phyloP scores from a whole-genome alignment of 495 filamentous ascomycete genomes.

The Xylaria intraflava region DNA sequence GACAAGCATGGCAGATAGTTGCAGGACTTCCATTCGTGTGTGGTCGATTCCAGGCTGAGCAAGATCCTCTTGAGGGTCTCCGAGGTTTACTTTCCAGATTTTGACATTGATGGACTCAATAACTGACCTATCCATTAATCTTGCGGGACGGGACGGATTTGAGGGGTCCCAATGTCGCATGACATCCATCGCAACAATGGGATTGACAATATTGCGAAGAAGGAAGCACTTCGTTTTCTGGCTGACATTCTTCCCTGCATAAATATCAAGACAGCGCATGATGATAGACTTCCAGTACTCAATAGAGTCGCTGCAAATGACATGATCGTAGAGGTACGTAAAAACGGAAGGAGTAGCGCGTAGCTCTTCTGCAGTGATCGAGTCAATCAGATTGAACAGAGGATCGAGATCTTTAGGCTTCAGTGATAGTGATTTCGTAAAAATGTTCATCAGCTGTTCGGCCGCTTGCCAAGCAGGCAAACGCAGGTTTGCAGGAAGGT shows the following conservation, averaged over 20 bases:
- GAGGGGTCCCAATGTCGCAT: slow-evolving; percentile 55
- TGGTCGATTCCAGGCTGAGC: slow-evolving; percentile 86
- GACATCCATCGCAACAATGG: slow-evolving; percentile 95
- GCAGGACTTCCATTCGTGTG: slow-evolving; percentile 90
- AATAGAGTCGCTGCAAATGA: slow-evolving; percentile 78
- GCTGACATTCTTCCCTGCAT: slow-evolving; percentile 64
- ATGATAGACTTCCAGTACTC: slow-evolving; percentile 84
- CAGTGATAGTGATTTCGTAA: slow-evolving; percentile 68
- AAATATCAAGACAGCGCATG: slow-evolving; percentile 80
- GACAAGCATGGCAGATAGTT: slow-evolving; percentile 87
- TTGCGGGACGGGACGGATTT: slow-evolving; percentile 52
- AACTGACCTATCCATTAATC: slow-evolving; percentile 79
- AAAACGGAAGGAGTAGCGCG: slow-evolving; percentile 69
- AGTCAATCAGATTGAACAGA: slow-evolving; percentile 78
- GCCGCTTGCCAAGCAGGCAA: slow-evolving; percentile 84
- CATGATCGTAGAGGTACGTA: slow-evolving; percentile 73
- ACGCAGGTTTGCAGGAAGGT: slow-evolving; percentile 61
- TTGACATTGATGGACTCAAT: slow-evolving; percentile 88
- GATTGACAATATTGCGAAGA: slow-evolving; percentile 88
- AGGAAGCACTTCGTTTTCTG: slow-evolving; percentile 91
- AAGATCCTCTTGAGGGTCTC: slow-evolving; percentile 77
- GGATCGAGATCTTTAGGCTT: slow-evolving; percentile 76
- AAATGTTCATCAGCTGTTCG: slow-evolving; percentile 81
- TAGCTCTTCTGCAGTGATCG: slow-evolving; percentile 74
- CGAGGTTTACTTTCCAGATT: slow-evolving; percentile 84